Conservation (phyloP, 495 filamentous ascomycete genomes). For the Annulohypoxylon bovei region DNA sequence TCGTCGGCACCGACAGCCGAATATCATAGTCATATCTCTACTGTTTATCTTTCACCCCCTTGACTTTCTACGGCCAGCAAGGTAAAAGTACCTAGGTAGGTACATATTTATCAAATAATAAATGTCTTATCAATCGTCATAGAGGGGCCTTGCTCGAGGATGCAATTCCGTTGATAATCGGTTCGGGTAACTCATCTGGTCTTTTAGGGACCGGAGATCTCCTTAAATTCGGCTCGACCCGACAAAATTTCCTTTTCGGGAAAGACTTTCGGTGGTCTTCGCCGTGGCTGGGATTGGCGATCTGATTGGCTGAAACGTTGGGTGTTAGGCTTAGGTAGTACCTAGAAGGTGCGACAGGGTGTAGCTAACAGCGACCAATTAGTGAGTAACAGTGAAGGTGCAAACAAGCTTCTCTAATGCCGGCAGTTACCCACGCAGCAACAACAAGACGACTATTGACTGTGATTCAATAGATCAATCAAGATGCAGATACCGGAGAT, state of each 20-base stretch:
- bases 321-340: neutral
- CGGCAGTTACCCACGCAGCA: neutral
- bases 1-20: neutral
- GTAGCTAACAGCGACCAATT: neutral
- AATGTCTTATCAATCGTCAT: neutral
- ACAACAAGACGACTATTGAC: neutral
- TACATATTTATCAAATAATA: neutral
- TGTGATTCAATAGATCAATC: neutral
- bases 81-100: neutral
- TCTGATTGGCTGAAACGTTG: neutral
- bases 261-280: slow-evolving; percentile 1
- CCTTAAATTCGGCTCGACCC: neutral
- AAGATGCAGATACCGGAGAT: slow-evolving; percentile 34
- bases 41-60: neutral
- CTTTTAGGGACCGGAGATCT: neutral
- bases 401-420: neutral
- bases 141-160: neutral
- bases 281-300: neutral
- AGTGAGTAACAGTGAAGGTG: neutral
- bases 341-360: neutral
- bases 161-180: neutral
- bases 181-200: neutral
- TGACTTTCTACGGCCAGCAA: neutral
- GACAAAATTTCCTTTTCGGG: neutral
- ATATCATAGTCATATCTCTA: slow-evolving; percentile 1